Evolutionary conservation across 78 protist species (phyloP), one percentile per base, ranked within the genome.

Genomic region (Monosiga brevicollis): DNA sequence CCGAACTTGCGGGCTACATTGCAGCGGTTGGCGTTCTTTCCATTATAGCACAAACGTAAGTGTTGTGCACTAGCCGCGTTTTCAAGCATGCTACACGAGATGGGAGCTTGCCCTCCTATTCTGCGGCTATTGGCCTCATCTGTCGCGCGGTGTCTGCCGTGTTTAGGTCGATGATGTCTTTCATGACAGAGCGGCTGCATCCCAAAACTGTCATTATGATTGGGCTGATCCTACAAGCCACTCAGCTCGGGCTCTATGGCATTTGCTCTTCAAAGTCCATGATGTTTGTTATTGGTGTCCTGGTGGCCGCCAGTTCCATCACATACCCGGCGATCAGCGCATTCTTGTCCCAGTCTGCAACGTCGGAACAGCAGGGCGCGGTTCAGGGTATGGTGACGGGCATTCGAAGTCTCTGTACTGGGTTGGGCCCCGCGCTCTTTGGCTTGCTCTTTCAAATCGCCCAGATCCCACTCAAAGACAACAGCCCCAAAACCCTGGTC

Each of bases 371-470:
- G 79, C 79, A 75, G 49, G 79, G 79, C 1, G 79, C 79, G 1
- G 37, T 75, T 25, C 79, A 75, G 49, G 79, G 79, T 49, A 20
- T 75, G 29, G 49, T 75, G 32, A 75, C 79, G 2, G 79, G 79
- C 49, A 39, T 75, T 15, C 79, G 79, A 42, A 75, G 20, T 29
- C 79, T 75, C n/a, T 75, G 79, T 32, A 75, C 20, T 9, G 79
- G 79, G 9, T 49, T 75, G 34, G 79, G 79, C 3, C 79, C 79
- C 9, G 54, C 49, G 26, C 49, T 75, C 39, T 75, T 75, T 38
- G 79, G 79, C 49, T 9, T 39, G 49, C 49, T 75, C 54, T 75
- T 75, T 24, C 54, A 75, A 34, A 32, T 35, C 49, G n/a, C n/a
- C n/a, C n/a, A n/a, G n/a, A n/a, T n/a, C n/a, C n/a, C n/a, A n/a